These are phyloP conservation scores for Saprolegnia parasitica DNA, from an alignment of 352 stramenopile species.

Conservation along the genomic window DNA sequence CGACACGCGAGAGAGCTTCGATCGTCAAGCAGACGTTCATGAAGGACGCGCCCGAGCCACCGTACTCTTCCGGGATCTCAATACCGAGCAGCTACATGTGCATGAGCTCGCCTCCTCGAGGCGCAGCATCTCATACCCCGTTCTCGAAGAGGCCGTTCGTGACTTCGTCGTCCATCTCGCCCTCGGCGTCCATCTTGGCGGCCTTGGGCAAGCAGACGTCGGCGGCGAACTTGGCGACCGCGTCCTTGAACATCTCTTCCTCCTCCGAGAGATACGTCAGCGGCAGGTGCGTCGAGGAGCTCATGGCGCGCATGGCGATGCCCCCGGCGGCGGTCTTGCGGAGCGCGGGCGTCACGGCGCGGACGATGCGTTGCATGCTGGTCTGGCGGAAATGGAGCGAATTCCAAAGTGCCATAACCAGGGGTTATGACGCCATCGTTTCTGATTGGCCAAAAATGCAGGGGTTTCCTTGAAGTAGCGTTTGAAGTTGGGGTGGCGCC, in stretches of 20 bases:
- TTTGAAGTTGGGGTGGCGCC: constrained; percentile 9
- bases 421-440: not conserved
- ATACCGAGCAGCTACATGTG: constrained; percentile 87
- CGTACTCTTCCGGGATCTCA: constrained; percentile 92
- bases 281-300: constrained; percentile 30
- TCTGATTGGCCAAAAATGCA: constrained; percentile 22
- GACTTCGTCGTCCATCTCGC: constrained; percentile 87
- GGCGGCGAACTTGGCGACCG: constrained; percentile 78
- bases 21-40: constrained; percentile 94
- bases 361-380: constrained; percentile 5
- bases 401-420: constrained; percentile 22
- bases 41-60: constrained; percentile 91
- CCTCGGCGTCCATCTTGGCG: constrained; percentile 89
- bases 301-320: constrained; percentile 10
- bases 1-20: constrained; percentile 95
- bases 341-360: not conserved
- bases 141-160: constrained; percentile 91
- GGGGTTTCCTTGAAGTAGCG: constrained; percentile 2
- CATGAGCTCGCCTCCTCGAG: constrained; percentile 4
- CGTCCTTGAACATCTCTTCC: constrained; percentile 66
- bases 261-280: constrained; percentile 61
- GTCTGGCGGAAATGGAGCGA: constrained; percentile 8
- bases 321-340: constrained; percentile 2
- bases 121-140: constrained; percentile 44
- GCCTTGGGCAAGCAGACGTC: constrained; percentile 85